Conservation (phyloP, 1,139 yeast species). For the Hansenula sp. region DNA sequence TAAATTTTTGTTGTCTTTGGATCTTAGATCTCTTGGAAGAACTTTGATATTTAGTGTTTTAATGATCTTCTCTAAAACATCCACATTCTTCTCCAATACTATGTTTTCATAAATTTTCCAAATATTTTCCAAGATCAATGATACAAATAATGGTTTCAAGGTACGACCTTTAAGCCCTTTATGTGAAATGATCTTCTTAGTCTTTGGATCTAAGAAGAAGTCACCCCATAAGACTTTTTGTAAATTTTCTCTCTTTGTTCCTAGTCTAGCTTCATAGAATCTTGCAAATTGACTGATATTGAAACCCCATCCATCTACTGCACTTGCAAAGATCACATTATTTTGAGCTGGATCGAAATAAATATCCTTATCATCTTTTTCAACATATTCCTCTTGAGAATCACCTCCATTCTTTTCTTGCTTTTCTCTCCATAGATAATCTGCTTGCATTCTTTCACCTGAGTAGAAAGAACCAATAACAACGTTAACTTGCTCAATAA, state of each 20-base stretch:
- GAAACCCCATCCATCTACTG: constrained; percentile 98
- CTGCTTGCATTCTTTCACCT: constrained; percentile 92
- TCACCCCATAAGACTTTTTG: constrained; percentile 97
- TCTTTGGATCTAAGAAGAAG: constrained; percentile 81
- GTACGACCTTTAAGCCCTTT: constrained; percentile 46
- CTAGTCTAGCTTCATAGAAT: constrained; percentile 79
- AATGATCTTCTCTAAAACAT: constrained; percentile 70
- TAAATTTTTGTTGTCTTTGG: constrained; percentile 68
- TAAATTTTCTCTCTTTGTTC: constrained; percentile 74
- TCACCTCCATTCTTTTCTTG: constrained; percentile 33
- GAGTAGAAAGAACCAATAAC: constrained; percentile 91
- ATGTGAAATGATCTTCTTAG: constrained; percentile 70
- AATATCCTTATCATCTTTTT: constrained; percentile 74
- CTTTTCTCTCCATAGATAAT: constrained; percentile 74
- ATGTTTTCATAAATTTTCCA: constrained; percentile 88
- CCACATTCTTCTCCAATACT: constrained; percentile 60
- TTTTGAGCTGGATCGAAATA: constrained; percentile 88
- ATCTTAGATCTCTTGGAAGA: constrained; percentile 69
- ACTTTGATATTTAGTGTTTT: constrained; percentile 65
- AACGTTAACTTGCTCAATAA: constrained; percentile 91
- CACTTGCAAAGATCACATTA: constrained; percentile 92
- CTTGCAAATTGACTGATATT: constrained; percentile 84
- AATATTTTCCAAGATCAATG: constrained; percentile 80
- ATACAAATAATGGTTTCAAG: constrained; percentile 80
- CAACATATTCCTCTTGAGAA: constrained; percentile 57